Evolutionary conservation across 164 flowering plant species (phyloP).

Genomic region (Protea cynaroides): DNA sequence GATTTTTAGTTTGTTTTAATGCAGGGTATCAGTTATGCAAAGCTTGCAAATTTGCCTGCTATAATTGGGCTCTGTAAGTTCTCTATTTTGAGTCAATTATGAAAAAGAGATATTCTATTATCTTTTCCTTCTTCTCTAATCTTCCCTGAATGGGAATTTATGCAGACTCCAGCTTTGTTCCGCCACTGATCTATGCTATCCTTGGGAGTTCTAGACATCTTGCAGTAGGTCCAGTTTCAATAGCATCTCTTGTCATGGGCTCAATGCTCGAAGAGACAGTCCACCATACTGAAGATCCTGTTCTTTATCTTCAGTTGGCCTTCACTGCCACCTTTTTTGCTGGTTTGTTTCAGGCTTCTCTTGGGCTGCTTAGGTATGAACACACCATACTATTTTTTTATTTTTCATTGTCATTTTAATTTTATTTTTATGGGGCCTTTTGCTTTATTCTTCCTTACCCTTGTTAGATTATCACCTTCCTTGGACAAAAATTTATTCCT

Average conservation of each 20-base stretch:
- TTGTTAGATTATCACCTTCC: too few relatives aligned
- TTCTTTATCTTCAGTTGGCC: constrained; percentile 39
- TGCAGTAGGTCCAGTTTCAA: constrained; percentile 56
- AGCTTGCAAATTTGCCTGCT: constrained; percentile 58
- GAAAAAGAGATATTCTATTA: background rate
- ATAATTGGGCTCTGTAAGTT: constrained; percentile 59
- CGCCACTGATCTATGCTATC: constrained; percentile 53
- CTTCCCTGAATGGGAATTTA: background rate
- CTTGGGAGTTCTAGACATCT: constrained; percentile 60
- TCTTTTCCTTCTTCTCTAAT: background rate
- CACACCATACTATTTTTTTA: background rate
- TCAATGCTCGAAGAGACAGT: constrained; percentile 45
- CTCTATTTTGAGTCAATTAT: background rate
- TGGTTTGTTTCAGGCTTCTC: constrained; percentile 47
- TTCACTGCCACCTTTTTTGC: constrained; percentile 58
- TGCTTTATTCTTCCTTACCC: background rate
- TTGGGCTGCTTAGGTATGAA: constrained; percentile 55
- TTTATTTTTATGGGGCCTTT: background rate
- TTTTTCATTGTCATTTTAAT: background rate
- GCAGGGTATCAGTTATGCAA: constrained; percentile 68
- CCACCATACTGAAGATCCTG: constrained; percentile 22
- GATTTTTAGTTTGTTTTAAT: constrained; percentile 2
- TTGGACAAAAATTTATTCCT: background rate
- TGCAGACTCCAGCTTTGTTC: constrained; percentile 71
- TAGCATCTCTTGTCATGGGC: constrained; percentile 58